Percentiles rank a stretch among this genome's conserved stretches.
phyloP scores from a whole-genome alignment of 352 stramenopile genomes.

The Phytophthora brassicae region DNA sequence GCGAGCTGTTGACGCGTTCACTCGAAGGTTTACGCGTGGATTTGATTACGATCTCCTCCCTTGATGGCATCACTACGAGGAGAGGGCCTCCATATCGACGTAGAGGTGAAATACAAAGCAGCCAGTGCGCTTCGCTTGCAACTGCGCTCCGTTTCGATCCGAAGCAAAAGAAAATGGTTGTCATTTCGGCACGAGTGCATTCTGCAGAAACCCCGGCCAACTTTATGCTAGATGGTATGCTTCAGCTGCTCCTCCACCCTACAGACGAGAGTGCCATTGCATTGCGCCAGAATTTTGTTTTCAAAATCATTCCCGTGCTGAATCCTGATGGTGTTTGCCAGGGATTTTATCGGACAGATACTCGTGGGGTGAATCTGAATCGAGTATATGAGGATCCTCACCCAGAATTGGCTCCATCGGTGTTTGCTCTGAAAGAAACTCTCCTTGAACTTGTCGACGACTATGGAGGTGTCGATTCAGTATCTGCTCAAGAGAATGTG shows the following conservation, averaged over 20 bases:
- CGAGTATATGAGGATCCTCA: constrained; percentile 78
- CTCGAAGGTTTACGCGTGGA: constrained; percentile 63
- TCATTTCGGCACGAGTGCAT: constrained; percentile 86
- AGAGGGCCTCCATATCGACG: constrained; percentile 14
- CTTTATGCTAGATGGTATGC: constrained; percentile 91
- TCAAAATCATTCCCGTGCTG: constrained; percentile 92
- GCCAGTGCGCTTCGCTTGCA: constrained; percentile 25
- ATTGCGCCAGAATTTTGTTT: constrained; percentile 80
- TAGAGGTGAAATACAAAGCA: constrained; percentile 6
- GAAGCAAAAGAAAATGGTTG: constrained; percentile 51
- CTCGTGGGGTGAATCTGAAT: constrained; percentile 89
- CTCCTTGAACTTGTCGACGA: constrained; percentile 33
- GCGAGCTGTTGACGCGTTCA: constrained; percentile 72
- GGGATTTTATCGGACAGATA: constrained; percentile 88
- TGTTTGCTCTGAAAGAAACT: constrained; percentile 70
- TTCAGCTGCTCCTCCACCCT: constrained; percentile 76
- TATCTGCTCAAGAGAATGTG: constrained; percentile 26
- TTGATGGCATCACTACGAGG: constrained; percentile 40
- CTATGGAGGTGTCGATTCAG: constrained; percentile 35
- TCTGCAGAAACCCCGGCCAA: constrained; percentile 82
- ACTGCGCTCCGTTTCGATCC: constrained; percentile 33
- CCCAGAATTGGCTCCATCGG: constrained; percentile 46
- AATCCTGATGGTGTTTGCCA: constrained; percentile 90
- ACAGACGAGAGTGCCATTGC: constrained; percentile 54
- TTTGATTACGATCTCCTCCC: constrained; percentile 86